Percentiles rank a stretch among this genome's conserved stretches.
Conservation (phyloP, 2,329 filamentous ascomycete species). For the Ophiostoma australiae region DNA sequence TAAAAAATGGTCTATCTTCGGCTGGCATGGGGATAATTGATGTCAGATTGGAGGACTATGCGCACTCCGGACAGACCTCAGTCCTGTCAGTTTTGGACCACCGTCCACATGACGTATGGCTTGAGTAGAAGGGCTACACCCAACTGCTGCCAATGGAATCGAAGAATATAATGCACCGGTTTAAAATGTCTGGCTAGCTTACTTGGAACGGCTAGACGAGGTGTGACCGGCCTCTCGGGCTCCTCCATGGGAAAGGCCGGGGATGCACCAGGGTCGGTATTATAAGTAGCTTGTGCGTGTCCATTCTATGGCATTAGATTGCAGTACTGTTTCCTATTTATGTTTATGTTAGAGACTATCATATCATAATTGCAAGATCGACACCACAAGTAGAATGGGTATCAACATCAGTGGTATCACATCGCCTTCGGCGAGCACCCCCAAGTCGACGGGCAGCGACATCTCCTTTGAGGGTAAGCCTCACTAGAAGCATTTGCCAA, state of each 20-base stretch:
- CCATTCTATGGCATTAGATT: background rate
- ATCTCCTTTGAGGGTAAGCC: slow-evolving; percentile 27
- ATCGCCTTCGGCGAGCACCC: slow-evolving; percentile 4
- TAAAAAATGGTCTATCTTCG: background rate
- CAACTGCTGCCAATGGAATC: background rate
- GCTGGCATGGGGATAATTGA: background rate
- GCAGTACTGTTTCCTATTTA: background rate
- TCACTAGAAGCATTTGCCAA: background rate
- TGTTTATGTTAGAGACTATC: background rate
- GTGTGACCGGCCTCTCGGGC: slow-evolving; percentile 23
- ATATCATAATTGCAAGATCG: background rate
- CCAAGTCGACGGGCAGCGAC: slow-evolving; percentile 5
- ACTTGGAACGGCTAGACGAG: background rate
- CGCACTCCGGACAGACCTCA: background rate
- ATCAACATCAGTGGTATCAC: slow-evolving; percentile 21
- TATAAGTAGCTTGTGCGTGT: background rate
- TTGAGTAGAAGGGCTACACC: background rate
- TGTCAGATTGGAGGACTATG: background rate
- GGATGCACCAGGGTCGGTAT: background rate
- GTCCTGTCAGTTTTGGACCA: background rate
- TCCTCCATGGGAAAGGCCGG: slow-evolving; percentile 21
- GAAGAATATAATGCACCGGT: background rate
- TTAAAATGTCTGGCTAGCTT: background rate
- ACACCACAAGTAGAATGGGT: slow-evolving; percentile 23
- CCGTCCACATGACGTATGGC: background rate